Evolutionary conservation across 192 early-diverging fungal genomes (phyloP).

Genomic region (Coemansia sp.): DNA sequence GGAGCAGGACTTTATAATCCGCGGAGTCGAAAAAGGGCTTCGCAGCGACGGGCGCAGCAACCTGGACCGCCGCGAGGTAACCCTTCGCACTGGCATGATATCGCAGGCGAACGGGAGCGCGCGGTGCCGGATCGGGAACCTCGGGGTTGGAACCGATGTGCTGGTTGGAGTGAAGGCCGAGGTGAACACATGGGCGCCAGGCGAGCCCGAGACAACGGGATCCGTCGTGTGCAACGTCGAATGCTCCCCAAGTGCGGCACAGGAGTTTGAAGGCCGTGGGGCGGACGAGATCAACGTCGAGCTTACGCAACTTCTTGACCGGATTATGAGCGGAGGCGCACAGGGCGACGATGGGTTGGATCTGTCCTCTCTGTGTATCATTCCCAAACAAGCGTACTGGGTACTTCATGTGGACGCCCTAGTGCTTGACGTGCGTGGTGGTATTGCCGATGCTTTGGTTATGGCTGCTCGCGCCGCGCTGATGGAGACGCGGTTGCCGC

Average conservation of each 20-base stretch:
- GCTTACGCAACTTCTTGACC: slow-evolving; percentile 79
- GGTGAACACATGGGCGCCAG: slow-evolving; percentile 66
- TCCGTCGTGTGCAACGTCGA: slow-evolving; percentile 87
- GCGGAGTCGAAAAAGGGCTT: slow-evolving; percentile 78
- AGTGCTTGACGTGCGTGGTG: slow-evolving; percentile 89
- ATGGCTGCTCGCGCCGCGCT: slow-evolving; percentile 88
- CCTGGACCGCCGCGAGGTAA: slow-evolving; percentile 74
- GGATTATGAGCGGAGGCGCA: slow-evolving; percentile 72
- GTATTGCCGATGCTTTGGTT: slow-evolving; percentile 82
- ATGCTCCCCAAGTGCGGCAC: slow-evolving; percentile 85
- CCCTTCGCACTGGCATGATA: slow-evolving; percentile 85
- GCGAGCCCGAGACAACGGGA: slow-evolving; percentile 63
- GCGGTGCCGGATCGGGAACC: slow-evolving; percentile 59
- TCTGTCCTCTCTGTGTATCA: slow-evolving; percentile 84
- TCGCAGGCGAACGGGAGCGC: slow-evolving; percentile 91
- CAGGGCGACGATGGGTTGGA: slow-evolving; percentile 76
- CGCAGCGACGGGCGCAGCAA: slow-evolving; percentile 87
- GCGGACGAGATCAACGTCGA: slow-evolving; percentile 86
- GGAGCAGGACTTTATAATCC: slow-evolving; percentile 81
- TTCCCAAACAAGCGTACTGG: slow-evolving; percentile 90
- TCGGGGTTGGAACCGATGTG: slow-evolving; percentile 85
- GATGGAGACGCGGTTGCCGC: slow-evolving; percentile 83
- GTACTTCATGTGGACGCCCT: slow-evolving; percentile 87
- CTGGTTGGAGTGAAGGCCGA: slow-evolving; percentile 96
- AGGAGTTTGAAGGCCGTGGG: slow-evolving; percentile 76